Conservation (phyloP, 192 early-diverging fungal genomes). For the Podila clonocystis region DNA sequence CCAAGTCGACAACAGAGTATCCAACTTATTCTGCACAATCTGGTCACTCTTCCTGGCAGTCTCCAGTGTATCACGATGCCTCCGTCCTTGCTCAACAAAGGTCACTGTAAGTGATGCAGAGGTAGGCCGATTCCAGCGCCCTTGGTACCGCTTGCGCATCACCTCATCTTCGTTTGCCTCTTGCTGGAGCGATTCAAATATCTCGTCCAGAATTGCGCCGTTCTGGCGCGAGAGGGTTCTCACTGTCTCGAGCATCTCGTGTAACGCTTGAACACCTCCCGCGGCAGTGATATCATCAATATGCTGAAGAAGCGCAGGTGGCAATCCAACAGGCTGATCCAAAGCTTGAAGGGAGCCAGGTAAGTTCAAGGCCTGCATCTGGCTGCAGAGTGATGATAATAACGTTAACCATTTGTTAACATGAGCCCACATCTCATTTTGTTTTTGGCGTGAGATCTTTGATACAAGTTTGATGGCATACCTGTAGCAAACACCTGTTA, state of each 20-base stretch:
- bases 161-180: conserved; percentile 78
- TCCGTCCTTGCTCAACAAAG: conserved; percentile 63
- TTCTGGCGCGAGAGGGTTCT: conserved; percentile 60
- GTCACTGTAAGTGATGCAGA: conserved; percentile 63
- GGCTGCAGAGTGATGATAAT: conserved; percentile 46
- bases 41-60: conserved; percentile 68
- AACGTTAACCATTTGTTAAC: not conserved
- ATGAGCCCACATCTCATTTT: not conserved
- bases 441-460: not conserved
- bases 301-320: conserved; percentile 72
- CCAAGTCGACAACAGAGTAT: conserved; percentile 52
- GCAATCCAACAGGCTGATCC: conserved; percentile 81
- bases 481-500: conserved; percentile 74
- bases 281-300: conserved; percentile 79
- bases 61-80: conserved; percentile 65
- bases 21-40: conserved; percentile 65
- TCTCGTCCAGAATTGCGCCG: conserved; percentile 70
- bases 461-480: conserved; percentile 11
- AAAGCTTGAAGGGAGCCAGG: conserved; percentile 77
- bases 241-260: conserved; percentile 73
- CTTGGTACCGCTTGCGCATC: conserved; percentile 62
- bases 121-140: conserved; percentile 66
- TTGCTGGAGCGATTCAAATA: conserved; percentile 72
- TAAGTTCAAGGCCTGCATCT: conserved; percentile 74
- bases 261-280: conserved; percentile 73